Evolutionary conservation across 192 early-diverging fungal genomes (phyloP), one percentile per base, ranked within the genome.

Genomic region (Lobosporangium transversale): DNA sequence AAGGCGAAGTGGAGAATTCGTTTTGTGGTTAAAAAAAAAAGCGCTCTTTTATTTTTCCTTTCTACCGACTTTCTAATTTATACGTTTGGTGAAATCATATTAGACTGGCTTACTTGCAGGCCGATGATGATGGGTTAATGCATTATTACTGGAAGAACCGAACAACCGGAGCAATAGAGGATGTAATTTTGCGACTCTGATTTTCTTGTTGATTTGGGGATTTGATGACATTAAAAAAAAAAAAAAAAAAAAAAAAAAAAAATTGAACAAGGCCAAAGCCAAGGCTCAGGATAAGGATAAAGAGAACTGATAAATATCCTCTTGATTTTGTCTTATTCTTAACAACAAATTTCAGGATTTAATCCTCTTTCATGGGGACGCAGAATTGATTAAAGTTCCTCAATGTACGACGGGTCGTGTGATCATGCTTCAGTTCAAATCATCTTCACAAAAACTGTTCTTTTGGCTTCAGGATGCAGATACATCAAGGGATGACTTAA

Each of bases 111-210:
- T 88, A 88, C 68, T 79, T 90, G 75, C 79, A 86, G n/a, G n/a
- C n/a, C 23, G 80, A 81, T 10, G 88, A 92, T 15, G 92, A 93
- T 64, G 86, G 85, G 29, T 65, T 94, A 23, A 70, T 92, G 69
- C 92, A 91, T 62, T 91, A 94, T 56, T 91, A 83, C 70, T 95
- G 94, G 94, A 91, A 90, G 58, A 90, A 92, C 36, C 86, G 87
- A 23, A 79, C 82, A 40, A 83, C 83, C 6, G 69, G 78, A 18
- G 44, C 49, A 48, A 50, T 66, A 26, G 61, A 66, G 32, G 70
- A 75, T 30, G 70, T 66, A 75, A 61, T 54, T n/a, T n/a, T n/a
- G 21, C 0, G 0, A 23, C 29, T 45, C 18, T 1, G 21, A 14
- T 14, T 24, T 44, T 27, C 27, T 15, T 24, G 27, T 44, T 23